Evolutionary conservation across 257 asterid species (phyloP), one percentile per base, ranked within the genome.

Genomic region (Eucommia ulmoides): DNA sequence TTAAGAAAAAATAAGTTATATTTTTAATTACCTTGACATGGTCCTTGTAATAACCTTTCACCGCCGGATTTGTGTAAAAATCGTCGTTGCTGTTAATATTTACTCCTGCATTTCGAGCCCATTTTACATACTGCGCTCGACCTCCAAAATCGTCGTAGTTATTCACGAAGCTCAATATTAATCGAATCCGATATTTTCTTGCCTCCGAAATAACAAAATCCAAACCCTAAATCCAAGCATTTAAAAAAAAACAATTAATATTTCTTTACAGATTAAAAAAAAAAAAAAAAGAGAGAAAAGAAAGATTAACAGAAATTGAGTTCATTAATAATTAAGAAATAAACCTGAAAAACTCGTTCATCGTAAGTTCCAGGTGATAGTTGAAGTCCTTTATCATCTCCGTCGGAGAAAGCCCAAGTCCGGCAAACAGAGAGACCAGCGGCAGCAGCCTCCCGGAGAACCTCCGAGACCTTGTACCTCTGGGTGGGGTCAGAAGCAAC

Each of bases 351-450:
- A 7, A 78, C 81, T 3, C 74, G 75, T 67, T 81, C 94, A 29
- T 84, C 77, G 44, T 84, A 80, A 1, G 53, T 50, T 35, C 93
- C 93, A 1, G 93, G 94, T 0, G 94, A 78, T 1, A 73, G 55
- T 25, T 83, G 84, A 19, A 80, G 74, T 15, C 87, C 69, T 0
- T 24, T 42, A 7, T 69, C 63, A 0, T 80, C 86, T 5, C 87
- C 94, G 20, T 83, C 91, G 7, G 65, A 55, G 49, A 83, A 84
- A 20, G 94, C 94, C 94, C 93, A 84, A 4, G 93, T 76, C 49
- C 94, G 54, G 51, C 93, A 75, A 0, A 84, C 79, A 0, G 75
- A 60, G 44, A 84, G 83, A 0, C 88, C 83, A 0, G 83, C 78
- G 0, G 75, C 68, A 0, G 85, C 76, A 19, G 88, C 83, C 17